Base-by-base conservation (phyloP, 2,329 filamentous ascomycete genomes). In the Trichoderma sp. region DNA sequence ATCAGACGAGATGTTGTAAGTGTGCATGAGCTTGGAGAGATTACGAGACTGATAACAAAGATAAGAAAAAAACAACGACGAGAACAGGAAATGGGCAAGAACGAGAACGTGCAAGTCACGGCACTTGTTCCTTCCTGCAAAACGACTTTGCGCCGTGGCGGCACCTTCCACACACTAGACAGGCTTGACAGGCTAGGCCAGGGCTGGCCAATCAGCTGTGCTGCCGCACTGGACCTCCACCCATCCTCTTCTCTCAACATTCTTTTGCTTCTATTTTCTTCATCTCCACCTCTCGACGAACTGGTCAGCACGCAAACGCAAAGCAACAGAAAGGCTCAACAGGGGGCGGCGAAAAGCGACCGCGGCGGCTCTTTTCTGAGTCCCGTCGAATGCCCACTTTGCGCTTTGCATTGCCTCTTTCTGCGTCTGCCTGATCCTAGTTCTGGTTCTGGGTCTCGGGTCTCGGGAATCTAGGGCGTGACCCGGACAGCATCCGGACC, bases 161-260 rank as follows among this genome's bases (percentile, higher is more conserved):
- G 63, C 64, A 67, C 50, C 64, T 67, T 67, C 50, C 64, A 66
- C 62, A 34, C 43, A 65, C 28, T 59, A 50, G 34, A 15, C 34
- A 36, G 34, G 34, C 34, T 34, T 34, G 36, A 53, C 62, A 50
- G 28, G 32, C 28, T 59, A 47, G 55, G 15, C 39, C 67, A 62
- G 57, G 39, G 67, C 55, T 69, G 57, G 36, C 67, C 39, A 69
- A 69, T 69, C 28, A 69, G 30, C 67, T 59, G 2, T 5, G 23
- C 26, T 61, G n/a, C 55, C 66, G 66, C 36, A 43, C 39, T n/a
- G 17, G 4, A 26, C 13, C 12, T 23, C 50, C 50, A 39, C 67
- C 13, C 57, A 58, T 26, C 36, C 30, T 69, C 20, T 62, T 69
- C 67, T 62, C 28, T 53, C 3, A 32, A n/a, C 67, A 53, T 61